phyloP scores from a whole-genome alignment of 495 filamentous ascomycete species.

The Astrocystis sublimbata region DNA sequence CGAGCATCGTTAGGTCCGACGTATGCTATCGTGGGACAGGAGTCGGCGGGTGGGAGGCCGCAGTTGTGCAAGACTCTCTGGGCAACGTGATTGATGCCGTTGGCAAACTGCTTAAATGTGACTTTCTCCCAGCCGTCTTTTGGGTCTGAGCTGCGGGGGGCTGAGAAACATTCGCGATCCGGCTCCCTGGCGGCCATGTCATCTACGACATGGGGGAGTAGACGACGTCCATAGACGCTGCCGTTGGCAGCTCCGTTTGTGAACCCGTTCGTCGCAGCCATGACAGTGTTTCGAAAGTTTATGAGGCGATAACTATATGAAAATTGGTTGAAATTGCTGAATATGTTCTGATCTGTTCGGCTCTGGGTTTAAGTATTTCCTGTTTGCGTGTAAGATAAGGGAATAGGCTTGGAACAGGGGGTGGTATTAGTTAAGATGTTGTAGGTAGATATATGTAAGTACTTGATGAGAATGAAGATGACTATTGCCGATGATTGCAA shows the following conservation, averaged over 20 bases:
- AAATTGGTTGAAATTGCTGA: not conserved
- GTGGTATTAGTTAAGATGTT: too few species aligned
- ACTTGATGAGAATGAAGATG: too few species aligned
- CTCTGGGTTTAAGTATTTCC: too few species aligned
- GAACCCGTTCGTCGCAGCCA: not conserved
- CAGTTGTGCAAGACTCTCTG: constrained; percentile 48
- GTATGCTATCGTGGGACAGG: constrained; percentile 48
- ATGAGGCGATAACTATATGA: not conserved
- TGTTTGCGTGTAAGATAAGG: too few species aligned
- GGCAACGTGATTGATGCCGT: constrained; percentile 53
- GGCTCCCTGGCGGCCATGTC: constrained; percentile 46
- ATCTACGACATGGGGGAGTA: constrained; percentile 51
- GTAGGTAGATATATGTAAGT: too few species aligned
- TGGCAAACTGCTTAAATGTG: constrained; percentile 49
- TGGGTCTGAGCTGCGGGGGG: constrained; percentile 42
- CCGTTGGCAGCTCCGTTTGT: not conserved
- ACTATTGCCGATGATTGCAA: not conserved
- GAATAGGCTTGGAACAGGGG: too few species aligned
- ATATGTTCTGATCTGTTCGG: too few species aligned
- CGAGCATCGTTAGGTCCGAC: constrained; percentile 51
- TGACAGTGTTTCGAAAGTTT: not conserved
- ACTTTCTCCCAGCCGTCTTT: constrained; percentile 56
- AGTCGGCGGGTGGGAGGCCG: constrained; percentile 32
- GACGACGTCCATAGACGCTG: constrained; percentile 34
- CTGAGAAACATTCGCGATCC: constrained; percentile 40